phyloP scores from a whole-genome alignment of 1,139 yeast species.

The Eremothecium gossypii region DNA sequence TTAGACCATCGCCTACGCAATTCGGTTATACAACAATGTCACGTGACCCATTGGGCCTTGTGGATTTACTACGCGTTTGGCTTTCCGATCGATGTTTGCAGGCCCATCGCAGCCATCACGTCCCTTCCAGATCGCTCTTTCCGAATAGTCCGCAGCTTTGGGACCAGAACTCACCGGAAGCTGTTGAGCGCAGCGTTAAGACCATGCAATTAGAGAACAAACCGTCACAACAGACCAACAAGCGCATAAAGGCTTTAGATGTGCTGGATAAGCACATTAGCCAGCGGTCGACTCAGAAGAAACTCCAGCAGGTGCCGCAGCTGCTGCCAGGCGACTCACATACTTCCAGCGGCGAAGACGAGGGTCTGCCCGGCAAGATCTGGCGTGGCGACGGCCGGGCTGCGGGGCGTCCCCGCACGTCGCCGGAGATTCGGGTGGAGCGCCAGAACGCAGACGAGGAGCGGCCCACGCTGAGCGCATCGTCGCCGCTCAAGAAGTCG shows the following conservation, averaged over 20 bases:
- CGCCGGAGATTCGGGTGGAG: conserved; percentile 1
- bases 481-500: conserved; percentile 20
- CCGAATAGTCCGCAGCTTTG: no score
- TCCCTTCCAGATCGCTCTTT: no score
- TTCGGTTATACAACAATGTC: no score
- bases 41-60: no score
- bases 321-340: conserved; percentile 4
- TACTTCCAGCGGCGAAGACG: background rate
- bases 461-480: conserved; percentile 3
- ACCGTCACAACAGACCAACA: conserved; percentile 4
- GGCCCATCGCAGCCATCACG: no score
- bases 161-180: no score
- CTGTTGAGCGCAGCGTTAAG: no score
- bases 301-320: conserved; percentile 6
- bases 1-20: no score
- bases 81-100: no score
- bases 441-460: background rate
- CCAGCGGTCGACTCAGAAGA: conserved; percentile 7
- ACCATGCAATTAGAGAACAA: background rate
- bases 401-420: background rate
- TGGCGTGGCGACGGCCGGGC: background rate
- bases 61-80: no score
- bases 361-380: background rate
- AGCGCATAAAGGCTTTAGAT: conserved; percentile 18
- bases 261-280: conserved; percentile 20